Base-by-base conservation (phyloP, 228 moss, liverwort and hornwort species). In the Sphagnum fallax region DNA sequence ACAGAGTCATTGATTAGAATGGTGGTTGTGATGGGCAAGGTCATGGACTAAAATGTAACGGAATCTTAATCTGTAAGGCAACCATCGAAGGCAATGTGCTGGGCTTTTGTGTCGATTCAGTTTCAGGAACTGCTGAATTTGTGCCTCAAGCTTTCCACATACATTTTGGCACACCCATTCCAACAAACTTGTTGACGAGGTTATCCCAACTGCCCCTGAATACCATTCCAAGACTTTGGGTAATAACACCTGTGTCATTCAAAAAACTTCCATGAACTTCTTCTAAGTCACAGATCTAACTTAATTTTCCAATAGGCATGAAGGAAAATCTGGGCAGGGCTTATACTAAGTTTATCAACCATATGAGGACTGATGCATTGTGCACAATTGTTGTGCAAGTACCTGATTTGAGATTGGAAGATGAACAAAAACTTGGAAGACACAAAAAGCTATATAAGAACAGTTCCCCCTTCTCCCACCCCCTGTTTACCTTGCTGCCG, bases 151-250 rank as follows among this genome's bases (percentile, higher is more conserved):
- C 48, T 85, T 77, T 7, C 77, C 78, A 1, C 83, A 81, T 5
- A 88, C 80, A 52, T 70, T 83, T 50, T 87, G 87, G 74, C 80
- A 80, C 59, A 92, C 87, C 51, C 87, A 83, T 50, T 92, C 88
- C 12, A 95, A 68, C 32, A 95, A 72, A 1, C 32, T 32, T 32
- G 66, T 67, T 50, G 70, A 60, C 6, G 80, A 53, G 57, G 72
- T 73, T 0, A 83, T 62, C 4, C 79, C 65, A 49, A 79, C 49
- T 79, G 91, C 92, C 48, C 85, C 75, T 0, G 87, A 82, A 16
- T 95, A 95, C 92, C 92, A 92, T 58, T 92, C 94, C 32, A 92
- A 69, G 47, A 95, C 80, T 55, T 89, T 83, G n/a, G 94, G 94
- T 52, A 95, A 63, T 0, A 95, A 83, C 8, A 95, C 92, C 81